These are phyloP conservation scores for Metschnikowia gelsemii DNA, from an alignment of 805 yeast genomes.

Conservation along the genomic window DNA sequence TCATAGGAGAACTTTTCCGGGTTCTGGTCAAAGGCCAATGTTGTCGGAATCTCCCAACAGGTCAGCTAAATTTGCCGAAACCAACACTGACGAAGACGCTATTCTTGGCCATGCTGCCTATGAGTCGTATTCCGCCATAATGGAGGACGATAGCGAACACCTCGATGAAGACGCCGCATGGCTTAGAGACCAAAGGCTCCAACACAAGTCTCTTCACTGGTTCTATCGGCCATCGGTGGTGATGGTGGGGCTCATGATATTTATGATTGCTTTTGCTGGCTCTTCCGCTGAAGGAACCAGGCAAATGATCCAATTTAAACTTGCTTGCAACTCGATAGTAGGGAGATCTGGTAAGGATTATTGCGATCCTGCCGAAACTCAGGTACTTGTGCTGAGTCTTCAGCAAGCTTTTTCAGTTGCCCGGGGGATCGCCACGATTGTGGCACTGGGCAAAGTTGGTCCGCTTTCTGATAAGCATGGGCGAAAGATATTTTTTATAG, in stretches of 20 bases:
- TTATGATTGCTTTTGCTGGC: conserved; percentile 44
- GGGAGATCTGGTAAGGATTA: conserved; percentile 10
- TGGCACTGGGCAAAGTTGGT: conserved; percentile 55
- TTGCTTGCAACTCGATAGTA: conserved; percentile 29
- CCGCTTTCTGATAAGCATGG: conserved; percentile 41
- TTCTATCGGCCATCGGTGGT: conserved; percentile 54
- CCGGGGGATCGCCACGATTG: conserved; percentile 45
- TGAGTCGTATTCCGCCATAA: conserved; percentile 42
- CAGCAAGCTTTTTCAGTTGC: conserved; percentile 45
- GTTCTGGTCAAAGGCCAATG: too few relatives aligned
- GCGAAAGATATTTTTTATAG: conserved; percentile 29
- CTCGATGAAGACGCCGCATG: conserved; percentile 44
- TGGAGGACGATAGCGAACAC: conserved; percentile 35
- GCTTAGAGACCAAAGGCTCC: conserved; percentile 48
- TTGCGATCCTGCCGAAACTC: conserved; percentile 37
- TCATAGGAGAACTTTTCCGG: too few relatives aligned
- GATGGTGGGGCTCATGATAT: conserved; percentile 45
- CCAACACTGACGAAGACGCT: conserved; percentile 13
- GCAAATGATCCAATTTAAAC: conserved; percentile 35
- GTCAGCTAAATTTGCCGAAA: conserved; percentile 10
- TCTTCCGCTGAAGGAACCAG: conserved; percentile 40
- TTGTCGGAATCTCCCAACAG: conserved; percentile 7
- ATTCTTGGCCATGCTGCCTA: conserved; percentile 32
- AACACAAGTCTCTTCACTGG: conserved; percentile 50
- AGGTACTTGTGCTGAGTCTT: conserved; percentile 46